These are phyloP conservation scores for Spergularia marina DNA, from an alignment of 148 eudicot genomes.

Conservation along the genomic window DNA sequence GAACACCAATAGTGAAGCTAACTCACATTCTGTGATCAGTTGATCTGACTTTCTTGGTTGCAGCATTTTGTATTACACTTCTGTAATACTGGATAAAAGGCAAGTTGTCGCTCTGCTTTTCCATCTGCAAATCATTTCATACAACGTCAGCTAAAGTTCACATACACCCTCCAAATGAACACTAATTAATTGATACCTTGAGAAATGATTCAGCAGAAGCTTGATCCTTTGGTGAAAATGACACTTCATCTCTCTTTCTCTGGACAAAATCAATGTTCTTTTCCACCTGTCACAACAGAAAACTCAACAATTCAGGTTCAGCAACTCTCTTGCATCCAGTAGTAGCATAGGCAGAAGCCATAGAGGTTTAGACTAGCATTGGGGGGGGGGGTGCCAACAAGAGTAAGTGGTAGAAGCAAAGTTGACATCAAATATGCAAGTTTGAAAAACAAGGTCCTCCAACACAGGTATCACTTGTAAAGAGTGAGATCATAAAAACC, in stretches of 20 bases:
- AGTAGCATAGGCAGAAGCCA: not conserved
- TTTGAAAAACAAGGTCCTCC: no score
- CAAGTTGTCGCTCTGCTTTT: slow-evolving; percentile 45
- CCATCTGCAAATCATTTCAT: slow-evolving; percentile 49
- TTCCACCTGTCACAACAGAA: slow-evolving; percentile 54
- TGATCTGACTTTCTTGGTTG: slow-evolving; percentile 38
- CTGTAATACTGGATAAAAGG: slow-evolving; percentile 79
- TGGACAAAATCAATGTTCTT: slow-evolving; percentile 82
- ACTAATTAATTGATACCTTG: slow-evolving; percentile 49
- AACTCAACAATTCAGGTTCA: not conserved
- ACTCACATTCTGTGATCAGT: slow-evolving; percentile 41
- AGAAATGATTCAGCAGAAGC: slow-evolving; percentile 71
- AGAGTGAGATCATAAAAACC: no score
- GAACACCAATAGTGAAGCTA: slow-evolving; percentile 3
- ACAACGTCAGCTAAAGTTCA: slow-evolving; percentile 18
- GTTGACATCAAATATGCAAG: no score
- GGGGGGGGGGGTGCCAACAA: no score
- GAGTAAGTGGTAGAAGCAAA: no score
- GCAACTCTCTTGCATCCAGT: not conserved
- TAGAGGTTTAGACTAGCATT: not conserved
- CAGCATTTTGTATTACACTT: slow-evolving; percentile 67
- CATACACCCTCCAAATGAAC: slow-evolving; percentile 5
- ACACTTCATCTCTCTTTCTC: slow-evolving; percentile 75
- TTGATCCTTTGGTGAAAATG: slow-evolving; percentile 80
- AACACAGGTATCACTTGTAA: no score